A percentile compares a stretch with the other conserved stretches of the same genome.
Conservation (phyloP, 768 basidiomycete genomes). For the Lentinus brumalis region DNA sequence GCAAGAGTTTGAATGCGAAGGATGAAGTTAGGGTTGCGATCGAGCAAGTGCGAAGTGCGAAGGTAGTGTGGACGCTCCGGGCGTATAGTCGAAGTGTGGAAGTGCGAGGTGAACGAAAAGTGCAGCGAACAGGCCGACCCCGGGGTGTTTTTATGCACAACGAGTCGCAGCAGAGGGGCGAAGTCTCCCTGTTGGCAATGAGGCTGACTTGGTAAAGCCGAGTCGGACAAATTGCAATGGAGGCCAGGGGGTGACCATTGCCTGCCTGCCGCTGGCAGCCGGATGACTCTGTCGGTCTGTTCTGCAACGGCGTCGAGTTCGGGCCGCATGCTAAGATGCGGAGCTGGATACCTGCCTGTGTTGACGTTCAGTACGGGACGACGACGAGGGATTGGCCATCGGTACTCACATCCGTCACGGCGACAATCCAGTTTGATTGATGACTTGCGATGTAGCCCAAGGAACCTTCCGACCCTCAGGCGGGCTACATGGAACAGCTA, state of each 20-base stretch:
- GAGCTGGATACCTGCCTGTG: too few species aligned
- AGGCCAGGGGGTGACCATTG: background rate
- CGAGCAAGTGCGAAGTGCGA: background rate
- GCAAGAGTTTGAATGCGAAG: background rate
- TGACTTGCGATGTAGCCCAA: too few species aligned
- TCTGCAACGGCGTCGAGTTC: too few species aligned
- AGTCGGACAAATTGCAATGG: background rate
- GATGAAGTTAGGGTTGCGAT: background rate
- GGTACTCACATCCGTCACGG: too few species aligned
- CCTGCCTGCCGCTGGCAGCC: background rate
- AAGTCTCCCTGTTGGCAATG: background rate
- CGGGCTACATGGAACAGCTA: background rate
- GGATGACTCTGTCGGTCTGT: background rate
- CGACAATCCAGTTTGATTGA: too few species aligned
- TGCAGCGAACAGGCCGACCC: background rate
- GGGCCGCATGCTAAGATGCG: too few species aligned
- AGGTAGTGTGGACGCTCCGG: background rate
- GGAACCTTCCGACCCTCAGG: too few species aligned
- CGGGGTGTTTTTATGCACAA: background rate
- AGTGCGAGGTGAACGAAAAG: background rate
- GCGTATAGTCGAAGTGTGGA: background rate
- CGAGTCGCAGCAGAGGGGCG: background rate
- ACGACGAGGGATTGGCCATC: too few species aligned
- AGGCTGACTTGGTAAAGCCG: background rate
- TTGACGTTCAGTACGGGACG: too few species aligned